Evolutionary conservation across 768 basidiomycete species (phyloP).

Genomic region (Lentinula edodes): DNA sequence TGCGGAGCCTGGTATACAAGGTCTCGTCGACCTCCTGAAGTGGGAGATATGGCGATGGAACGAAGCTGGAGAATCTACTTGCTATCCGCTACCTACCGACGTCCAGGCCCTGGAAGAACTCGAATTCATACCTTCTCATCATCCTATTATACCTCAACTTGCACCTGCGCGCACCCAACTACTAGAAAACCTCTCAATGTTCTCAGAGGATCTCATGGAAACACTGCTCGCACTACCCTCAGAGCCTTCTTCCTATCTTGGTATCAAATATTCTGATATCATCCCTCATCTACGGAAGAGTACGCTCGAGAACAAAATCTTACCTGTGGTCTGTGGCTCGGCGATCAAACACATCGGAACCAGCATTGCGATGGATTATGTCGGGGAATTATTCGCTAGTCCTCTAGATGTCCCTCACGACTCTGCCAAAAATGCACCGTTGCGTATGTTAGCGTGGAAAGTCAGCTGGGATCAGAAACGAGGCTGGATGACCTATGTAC

Average conservation of each 20-base stretch:
- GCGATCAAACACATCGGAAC: constrained; percentile 80
- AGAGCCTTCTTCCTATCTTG: constrained; percentile 59
- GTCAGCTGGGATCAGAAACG: constrained; percentile 76
- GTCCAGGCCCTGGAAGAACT: constrained; percentile 35
- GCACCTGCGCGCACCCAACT: constrained; percentile 62
- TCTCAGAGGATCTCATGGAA: constrained; percentile 78
- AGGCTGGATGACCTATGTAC: constrained; percentile 92
- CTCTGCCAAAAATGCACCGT: constrained; percentile 40
- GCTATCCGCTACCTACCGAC: constrained; percentile 47
- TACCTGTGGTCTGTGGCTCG: constrained; percentile 82
- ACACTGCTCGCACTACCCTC: constrained; percentile 52
- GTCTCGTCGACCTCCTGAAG: constrained; percentile 75
- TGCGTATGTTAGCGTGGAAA: constrained; percentile 80
- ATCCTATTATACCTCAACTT: constrained; percentile 67
- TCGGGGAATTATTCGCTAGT: constrained; percentile 73
- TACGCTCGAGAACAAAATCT: constrained; percentile 56
- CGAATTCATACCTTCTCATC: constrained; percentile 44
- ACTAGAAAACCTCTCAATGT: constrained; percentile 76
- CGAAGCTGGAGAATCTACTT: constrained; percentile 36
- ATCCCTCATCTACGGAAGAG: constrained; percentile 63
- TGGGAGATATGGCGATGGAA: constrained; percentile 83
- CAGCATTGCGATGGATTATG: constrained; percentile 74
- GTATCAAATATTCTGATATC: constrained; percentile 46
- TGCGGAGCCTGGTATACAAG: constrained; percentile 82
- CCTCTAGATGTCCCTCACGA: constrained; percentile 61